These are phyloP conservation scores for Diospyros kaki DNA, from an alignment of 148 eudicot species.

Conservation along the genomic window DNA sequence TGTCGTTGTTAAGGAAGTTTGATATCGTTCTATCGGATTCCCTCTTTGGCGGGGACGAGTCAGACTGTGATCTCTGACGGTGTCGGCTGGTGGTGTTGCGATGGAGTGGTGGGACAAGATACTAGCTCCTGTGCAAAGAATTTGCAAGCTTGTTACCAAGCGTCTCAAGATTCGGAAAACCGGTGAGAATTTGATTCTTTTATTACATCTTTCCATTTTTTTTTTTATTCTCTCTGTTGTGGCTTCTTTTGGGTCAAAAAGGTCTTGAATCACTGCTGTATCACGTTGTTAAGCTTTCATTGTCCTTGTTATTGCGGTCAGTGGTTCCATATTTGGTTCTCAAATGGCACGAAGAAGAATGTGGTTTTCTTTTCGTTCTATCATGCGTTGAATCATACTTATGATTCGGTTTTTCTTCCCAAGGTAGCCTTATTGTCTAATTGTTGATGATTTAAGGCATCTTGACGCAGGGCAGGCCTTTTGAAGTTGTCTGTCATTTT, in stretches of 20 bases:
- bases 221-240: not conserved
- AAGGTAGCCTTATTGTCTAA: too few relatives aligned
- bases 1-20: too few relatives aligned
- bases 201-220: not conserved
- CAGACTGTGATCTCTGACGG: not conserved
- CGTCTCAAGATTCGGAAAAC: constrained; percentile 30
- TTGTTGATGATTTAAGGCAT: too few relatives aligned
- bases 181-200: constrained; percentile 10
- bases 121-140: constrained; percentile 21
- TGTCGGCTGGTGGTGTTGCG: not conserved
- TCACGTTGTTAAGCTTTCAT: not conserved
- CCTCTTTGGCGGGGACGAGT: not conserved
- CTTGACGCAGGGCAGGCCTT: too few relatives aligned
- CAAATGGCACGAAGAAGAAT: too few relatives aligned
- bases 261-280: not conserved
- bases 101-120: constrained; percentile 29
- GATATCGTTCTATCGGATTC: not conserved
- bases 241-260: not conserved
- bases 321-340: too few relatives aligned
- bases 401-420: too few relatives aligned
- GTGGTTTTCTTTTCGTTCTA: too few relatives aligned
- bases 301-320: too few relatives aligned
- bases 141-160: constrained; percentile 22
- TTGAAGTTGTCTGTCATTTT: too few relatives aligned
- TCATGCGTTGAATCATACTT: too few relatives aligned